A percentile compares a stretch with the other conserved stretches of the same genome.
These are phyloP conservation scores for Aspergillus tubingensis DNA, from an alignment of 2,329 filamentous ascomycete genomes.

Conservation along the genomic window DNA sequence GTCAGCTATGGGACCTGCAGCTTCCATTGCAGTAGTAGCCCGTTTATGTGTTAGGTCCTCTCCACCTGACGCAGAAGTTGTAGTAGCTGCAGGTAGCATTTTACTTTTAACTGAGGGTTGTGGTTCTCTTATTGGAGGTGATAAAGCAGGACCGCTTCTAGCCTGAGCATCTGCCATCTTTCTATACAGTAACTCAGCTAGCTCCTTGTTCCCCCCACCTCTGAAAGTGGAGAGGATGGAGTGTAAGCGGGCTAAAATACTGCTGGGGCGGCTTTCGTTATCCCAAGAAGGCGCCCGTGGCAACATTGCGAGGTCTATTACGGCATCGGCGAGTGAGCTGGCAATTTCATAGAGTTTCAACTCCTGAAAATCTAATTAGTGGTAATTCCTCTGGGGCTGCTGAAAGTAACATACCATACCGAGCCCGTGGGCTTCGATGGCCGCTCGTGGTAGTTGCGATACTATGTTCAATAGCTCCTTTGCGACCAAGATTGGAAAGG, in stretches of 20 bases:
- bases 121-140: neutral
- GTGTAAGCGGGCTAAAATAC: constrained; percentile 24
- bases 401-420: constrained; percentile 35
- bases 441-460: constrained; percentile 47
- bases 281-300: constrained; percentile 17
- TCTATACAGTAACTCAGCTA: constrained; percentile 25
- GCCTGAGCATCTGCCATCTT: constrained; percentile 28
- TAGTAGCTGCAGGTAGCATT: neutral
- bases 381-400: neutral
- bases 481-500: constrained; percentile 47
- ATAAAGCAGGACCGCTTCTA: constrained; percentile 6
- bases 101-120: neutral
- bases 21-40: neutral
- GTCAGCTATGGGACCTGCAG: neutral
- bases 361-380: constrained; percentile 24
- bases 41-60: neutral
- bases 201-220: constrained; percentile 23
- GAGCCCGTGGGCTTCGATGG: constrained; percentile 54
- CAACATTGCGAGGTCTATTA: constrained; percentile 22
- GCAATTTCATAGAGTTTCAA: constrained; percentile 31
- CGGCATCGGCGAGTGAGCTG: constrained; percentile 28
- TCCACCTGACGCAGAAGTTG: neutral
- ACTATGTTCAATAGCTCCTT: constrained; percentile 50
- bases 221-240: constrained; percentile 26
- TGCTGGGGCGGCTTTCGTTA: constrained; percentile 24